Evolutionary conservation across 495 filamentous ascomycete species (phyloP).

Genomic region (Penicillium lagena): DNA sequence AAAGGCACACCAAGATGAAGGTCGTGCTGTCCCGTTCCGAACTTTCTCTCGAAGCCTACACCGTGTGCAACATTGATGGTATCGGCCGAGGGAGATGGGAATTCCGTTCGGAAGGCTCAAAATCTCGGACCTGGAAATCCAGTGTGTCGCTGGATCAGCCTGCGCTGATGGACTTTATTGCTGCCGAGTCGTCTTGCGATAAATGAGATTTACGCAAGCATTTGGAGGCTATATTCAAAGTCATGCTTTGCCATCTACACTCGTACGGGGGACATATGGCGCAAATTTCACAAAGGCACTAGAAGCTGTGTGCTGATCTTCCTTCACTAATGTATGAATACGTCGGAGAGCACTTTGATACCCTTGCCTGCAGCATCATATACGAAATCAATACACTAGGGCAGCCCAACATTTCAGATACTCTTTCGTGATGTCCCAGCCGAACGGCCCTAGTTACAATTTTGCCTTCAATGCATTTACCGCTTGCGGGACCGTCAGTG

Average conservation of each 20-base stretch:
- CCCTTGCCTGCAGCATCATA: no score
- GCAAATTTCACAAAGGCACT: no score
- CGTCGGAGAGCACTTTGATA: no score
- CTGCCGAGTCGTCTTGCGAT: conserved; percentile 11
- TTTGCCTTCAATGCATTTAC: conserved; percentile 11
- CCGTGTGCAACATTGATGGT: conserved; percentile 14
- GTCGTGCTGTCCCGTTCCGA: conserved; percentile 26
- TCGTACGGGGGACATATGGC: no score
- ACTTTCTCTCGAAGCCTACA: conserved; percentile 20
- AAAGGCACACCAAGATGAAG: conserved; percentile 30
- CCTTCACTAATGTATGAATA: no score
- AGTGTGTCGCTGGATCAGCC: neutral
- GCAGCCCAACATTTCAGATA: no score
- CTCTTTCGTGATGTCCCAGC: neutral
- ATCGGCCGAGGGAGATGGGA: conserved; percentile 9
- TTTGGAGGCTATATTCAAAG: no score
- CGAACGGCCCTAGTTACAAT: conserved; percentile 1
- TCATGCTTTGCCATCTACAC: no score
- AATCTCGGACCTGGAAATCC: conserved; percentile 20
- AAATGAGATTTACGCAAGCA: neutral
- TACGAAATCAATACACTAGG: no score
- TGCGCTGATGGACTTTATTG: conserved; percentile 29
- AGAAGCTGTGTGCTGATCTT: no score
- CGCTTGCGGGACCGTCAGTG: conserved; percentile 9
- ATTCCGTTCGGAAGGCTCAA: conserved; percentile 1